phyloP scores from a whole-genome alignment of 257 asterid species.

The Ajuga chamaepitys region DNA sequence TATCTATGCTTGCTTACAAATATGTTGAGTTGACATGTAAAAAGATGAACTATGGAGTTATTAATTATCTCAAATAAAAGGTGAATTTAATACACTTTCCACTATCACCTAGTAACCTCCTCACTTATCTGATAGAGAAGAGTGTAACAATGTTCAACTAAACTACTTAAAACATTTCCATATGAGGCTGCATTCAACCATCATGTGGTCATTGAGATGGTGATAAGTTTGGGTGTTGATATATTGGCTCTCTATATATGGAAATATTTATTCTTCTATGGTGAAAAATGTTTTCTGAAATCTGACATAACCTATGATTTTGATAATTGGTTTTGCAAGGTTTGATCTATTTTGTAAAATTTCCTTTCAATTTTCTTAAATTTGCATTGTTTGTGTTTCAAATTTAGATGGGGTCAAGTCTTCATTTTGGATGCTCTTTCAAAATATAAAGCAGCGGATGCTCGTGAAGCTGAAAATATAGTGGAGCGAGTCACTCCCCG shows the following conservation, averaged over 20 bases:
- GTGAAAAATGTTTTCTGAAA: background rate
- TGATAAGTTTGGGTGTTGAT: background rate
- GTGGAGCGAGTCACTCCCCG: constrained; percentile 98
- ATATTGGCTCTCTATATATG: background rate
- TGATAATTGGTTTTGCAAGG: background rate
- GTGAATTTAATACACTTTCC: constrained; percentile 9
- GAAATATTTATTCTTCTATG: background rate
- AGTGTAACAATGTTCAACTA: background rate
- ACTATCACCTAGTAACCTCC: background rate
- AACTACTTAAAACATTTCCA: background rate
- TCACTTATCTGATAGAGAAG: background rate
- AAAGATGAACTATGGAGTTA: background rate
- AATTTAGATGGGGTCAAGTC: constrained; percentile 98
- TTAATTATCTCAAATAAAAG: constrained; percentile 6
- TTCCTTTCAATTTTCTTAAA: constrained; percentile 8
- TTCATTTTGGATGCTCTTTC: constrained; percentile 98
- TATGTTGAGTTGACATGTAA: background rate
- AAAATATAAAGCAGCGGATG: constrained; percentile 87
- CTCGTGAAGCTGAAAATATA: constrained; percentile 98
- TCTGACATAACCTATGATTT: background rate
- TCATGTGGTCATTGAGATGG: background rate
- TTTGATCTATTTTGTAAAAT: background rate
- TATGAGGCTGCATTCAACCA: constrained; percentile 6
- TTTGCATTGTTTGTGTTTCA: constrained; percentile 7
- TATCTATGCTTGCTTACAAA: constrained; percentile 7